phyloP scores from a whole-genome alignment of 2,329 filamentous ascomycete species.

The Bipolaris zeicola region DNA sequence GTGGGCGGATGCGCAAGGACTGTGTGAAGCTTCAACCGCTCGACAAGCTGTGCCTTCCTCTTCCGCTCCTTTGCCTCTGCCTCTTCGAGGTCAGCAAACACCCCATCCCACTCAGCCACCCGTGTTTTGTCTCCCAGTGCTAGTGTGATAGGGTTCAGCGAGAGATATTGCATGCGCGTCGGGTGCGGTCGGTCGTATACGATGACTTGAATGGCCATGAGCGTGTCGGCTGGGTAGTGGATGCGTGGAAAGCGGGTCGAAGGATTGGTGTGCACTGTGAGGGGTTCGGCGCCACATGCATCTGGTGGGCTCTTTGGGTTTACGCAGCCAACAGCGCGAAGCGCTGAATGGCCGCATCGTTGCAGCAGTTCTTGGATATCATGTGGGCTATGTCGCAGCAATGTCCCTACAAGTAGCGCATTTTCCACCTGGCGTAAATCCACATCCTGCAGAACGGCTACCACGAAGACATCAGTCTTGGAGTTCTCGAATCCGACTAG shows the following conservation, averaged over 20 bases:
- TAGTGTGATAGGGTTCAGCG: slow-evolving; percentile 83
- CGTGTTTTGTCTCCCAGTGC: slow-evolving; percentile 71
- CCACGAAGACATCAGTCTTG: slow-evolving; percentile 84
- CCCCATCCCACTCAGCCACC: slow-evolving; percentile 47
- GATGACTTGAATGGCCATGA: slow-evolving; percentile 81
- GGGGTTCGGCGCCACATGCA: slow-evolving; percentile 71
- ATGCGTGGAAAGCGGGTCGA: slow-evolving; percentile 69
- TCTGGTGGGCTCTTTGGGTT: slow-evolving; percentile 64
- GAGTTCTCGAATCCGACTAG: slow-evolving; percentile 97
- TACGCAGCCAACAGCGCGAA: slow-evolving; percentile 84
- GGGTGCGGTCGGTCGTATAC: slow-evolving; percentile 87
- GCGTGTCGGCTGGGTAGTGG: slow-evolving; percentile 67
- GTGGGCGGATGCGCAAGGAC: slow-evolving; percentile 78
- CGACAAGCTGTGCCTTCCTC: slow-evolving; percentile 70
- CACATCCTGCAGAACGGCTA: slow-evolving; percentile 87
- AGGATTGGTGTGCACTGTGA: slow-evolving; percentile 61
- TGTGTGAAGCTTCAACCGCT: slow-evolving; percentile 88
- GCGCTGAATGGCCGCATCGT: slow-evolving; percentile 78
- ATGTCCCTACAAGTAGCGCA: slow-evolving; percentile 79
- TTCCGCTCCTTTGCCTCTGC: slow-evolving; percentile 71
- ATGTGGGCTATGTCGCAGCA: slow-evolving; percentile 82
- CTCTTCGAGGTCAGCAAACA: slow-evolving; percentile 65
- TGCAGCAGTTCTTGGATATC: slow-evolving; percentile 80
- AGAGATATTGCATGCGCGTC: slow-evolving; percentile 93
- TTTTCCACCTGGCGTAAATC: slow-evolving; percentile 76